These are phyloP conservation scores for Hortaea werneckii DNA, from an alignment of 2,329 filamentous ascomycete species.

Conservation along the genomic window DNA sequence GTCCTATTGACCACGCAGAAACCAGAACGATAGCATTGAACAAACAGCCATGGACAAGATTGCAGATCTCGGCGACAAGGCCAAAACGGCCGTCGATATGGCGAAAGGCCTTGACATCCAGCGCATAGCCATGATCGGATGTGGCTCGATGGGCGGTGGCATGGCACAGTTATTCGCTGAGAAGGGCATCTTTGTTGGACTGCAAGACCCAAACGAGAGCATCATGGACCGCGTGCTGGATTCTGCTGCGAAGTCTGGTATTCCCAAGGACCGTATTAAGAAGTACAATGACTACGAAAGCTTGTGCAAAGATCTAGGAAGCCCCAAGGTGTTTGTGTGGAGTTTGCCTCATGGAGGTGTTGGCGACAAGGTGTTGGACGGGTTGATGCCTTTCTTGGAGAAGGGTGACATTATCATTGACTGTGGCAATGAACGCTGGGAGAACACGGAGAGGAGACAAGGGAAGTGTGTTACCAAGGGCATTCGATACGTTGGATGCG, in stretches of 20 bases:
- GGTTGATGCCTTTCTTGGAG: conserved; percentile 42
- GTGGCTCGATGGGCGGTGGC: conserved; percentile 50
- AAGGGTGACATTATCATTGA: conserved; percentile 58
- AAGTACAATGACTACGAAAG: conserved; percentile 37
- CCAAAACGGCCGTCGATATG: neutral
- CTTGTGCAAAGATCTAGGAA: conserved; percentile 25
- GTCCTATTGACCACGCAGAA: neutral
- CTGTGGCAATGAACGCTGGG: conserved; percentile 58
- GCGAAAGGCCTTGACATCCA: conserved; percentile 17
- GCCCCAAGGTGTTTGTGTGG: conserved; percentile 27
- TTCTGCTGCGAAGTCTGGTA: conserved; percentile 31
- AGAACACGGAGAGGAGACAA: conserved; percentile 52
- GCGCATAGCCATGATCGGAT: conserved; percentile 47
- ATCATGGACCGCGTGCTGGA: conserved; percentile 37
- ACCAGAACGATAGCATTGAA: neutral
- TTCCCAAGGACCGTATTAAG: conserved; percentile 30
- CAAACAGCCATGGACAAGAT: neutral
- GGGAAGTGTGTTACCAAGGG: conserved; percentile 43
- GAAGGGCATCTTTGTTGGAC: conserved; percentile 43
- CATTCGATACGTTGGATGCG: conserved; percentile 56
- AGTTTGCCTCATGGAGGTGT: conserved; percentile 28
- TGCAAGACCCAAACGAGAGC: conserved; percentile 43
- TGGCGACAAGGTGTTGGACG: conserved; percentile 38
- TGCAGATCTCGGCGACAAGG: conserved; percentile 5
- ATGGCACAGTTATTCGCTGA: conserved; percentile 52